Base-by-base conservation (phyloP, 75 land plant species). In the Larix kaempferi region DNA sequence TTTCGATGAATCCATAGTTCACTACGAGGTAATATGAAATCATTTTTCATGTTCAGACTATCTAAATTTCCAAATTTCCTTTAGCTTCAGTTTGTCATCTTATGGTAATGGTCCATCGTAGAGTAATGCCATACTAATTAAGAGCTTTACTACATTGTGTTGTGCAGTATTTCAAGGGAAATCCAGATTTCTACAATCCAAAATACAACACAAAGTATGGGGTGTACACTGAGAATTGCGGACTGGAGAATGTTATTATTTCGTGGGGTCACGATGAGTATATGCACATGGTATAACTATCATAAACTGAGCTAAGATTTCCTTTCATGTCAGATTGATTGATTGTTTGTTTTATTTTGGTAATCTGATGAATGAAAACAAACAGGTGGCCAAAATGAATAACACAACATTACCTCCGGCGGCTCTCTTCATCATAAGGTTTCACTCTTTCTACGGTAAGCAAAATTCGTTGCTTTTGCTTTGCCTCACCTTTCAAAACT, bases 391-490 rank as follows among this genome's bases (percentile, higher is more conserved):
- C 60, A 92, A 89, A 74, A 82, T 80, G 71, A 95, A 89, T 80
- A 88, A 88, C 17, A 86, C 89, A 1, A 88, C 89, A 29, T 69
- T 95, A 44, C 98, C 98, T 15, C 86, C 98, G 41, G 93, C 89
- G 78, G 98, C 85, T 11, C 77, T 95, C 15, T 92, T 91, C 71
- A 84, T 92, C 58, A 91, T 95, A 82, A 80, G 95, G 63, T 95
- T 84, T 84, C 98, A 95, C 57, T 95, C 98, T 37, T 95, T 95
- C 77, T 91, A 91, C 37, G 82, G 98, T 94, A 82, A 78, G 81
- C 60, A 17, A 15, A 10, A 62, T 17, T 1, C 26, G 16, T 4
- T 57, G 17, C 1, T 17, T 57, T 17, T 17, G 13, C 19, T 57
- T 57, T 57, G 17, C 19, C 59, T 29, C 33, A 29, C 33, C 0